These are phyloP conservation scores for Fistulifera solaris DNA, from an alignment of 108 stramenopile genomes.

Conservation along the genomic window DNA sequence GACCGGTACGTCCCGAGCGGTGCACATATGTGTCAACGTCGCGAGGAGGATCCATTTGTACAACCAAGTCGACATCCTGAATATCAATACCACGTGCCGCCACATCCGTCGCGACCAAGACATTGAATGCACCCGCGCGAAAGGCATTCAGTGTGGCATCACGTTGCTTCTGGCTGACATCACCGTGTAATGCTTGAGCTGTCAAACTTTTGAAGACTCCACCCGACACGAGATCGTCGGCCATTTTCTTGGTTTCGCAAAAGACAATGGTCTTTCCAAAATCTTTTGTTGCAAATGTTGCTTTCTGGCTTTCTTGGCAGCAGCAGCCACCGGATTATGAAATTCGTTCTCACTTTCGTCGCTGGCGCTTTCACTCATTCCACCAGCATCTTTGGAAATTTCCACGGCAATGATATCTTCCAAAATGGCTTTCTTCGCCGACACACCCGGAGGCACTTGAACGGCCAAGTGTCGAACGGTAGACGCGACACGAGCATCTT, in stretches of 20 bases:
- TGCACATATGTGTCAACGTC: conserved; percentile 95
- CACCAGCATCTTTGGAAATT: conserved; percentile 69
- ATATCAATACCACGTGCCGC: conserved; percentile 99
- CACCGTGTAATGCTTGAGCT: conserved; percentile 96
- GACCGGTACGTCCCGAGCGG: conserved; percentile 95
- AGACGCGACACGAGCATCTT: conserved; percentile 77
- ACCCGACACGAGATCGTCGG: conserved; percentile 88
- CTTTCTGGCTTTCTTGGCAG: conserved; percentile 48
- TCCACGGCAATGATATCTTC: conserved; percentile 92
- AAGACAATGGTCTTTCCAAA: conserved; percentile 97
- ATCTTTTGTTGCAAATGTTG: conserved; percentile 83
- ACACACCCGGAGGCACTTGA: conserved; percentile 82
- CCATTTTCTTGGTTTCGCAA: conserved; percentile 90
- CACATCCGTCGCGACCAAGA: conserved; percentile 98
- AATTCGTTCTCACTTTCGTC: conserved; percentile 44
- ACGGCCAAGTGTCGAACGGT: conserved; percentile 93
- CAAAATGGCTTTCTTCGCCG: conserved; percentile 63
- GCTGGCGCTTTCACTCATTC: conserved; percentile 11
- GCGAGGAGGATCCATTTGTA: conserved; percentile 90
- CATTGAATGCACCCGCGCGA: conserved; percentile 88
- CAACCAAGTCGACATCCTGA: conserved; percentile 92
- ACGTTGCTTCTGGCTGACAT: conserved; percentile 97
- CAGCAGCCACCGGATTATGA: conserved; percentile 83
- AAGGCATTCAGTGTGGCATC: conserved; percentile 94
- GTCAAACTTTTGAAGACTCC: conserved; percentile 80